Evolutionary conservation across 2,329 filamentous ascomycete genomes (phyloP).

Genomic region (Curvularia lunata): DNA sequence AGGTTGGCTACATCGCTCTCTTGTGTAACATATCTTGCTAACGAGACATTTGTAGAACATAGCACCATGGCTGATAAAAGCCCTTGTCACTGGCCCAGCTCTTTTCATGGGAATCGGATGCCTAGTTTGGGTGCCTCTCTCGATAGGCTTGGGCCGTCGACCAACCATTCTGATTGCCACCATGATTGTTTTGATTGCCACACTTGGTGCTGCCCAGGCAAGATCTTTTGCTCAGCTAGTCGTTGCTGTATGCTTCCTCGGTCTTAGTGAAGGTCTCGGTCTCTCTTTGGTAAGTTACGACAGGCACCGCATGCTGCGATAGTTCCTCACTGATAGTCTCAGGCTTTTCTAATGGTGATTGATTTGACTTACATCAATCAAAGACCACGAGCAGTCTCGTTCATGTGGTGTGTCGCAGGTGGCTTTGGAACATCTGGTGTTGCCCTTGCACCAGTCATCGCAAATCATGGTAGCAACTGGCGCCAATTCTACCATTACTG

Average conservation of each 20-base stretch:
- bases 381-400: conserved; percentile 44
- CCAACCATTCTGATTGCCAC: conserved; percentile 46
- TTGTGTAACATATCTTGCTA: neutral
- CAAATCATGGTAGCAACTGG: conserved; percentile 39
- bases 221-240: conserved; percentile 37
- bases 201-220: conserved; percentile 36
- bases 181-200: conserved; percentile 35
- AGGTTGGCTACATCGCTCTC: conserved; percentile 11
- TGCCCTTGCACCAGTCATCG: conserved; percentile 36
- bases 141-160: conserved; percentile 48
- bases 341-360: conserved; percentile 49
- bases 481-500: conserved; percentile 44
- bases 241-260: conserved; percentile 41
- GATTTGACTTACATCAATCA: conserved; percentile 52
- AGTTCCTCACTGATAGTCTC: neutral
- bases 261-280: conserved; percentile 42
- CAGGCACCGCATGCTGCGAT: conserved; percentile 14
- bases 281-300: conserved; percentile 28
- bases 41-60: conserved; percentile 2
- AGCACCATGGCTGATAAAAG: conserved; percentile 29
- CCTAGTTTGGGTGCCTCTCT: conserved; percentile 49
- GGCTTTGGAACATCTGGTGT: conserved; percentile 34
- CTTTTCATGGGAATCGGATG: conserved; percentile 48
- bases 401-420: conserved; percentile 44
- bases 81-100: conserved; percentile 37